A percentile compares a stretch with the other conserved stretches of the same genome.
Conservation (phyloP, 2,329 filamentous ascomycete species). For the Ustulina deusta region DNA sequence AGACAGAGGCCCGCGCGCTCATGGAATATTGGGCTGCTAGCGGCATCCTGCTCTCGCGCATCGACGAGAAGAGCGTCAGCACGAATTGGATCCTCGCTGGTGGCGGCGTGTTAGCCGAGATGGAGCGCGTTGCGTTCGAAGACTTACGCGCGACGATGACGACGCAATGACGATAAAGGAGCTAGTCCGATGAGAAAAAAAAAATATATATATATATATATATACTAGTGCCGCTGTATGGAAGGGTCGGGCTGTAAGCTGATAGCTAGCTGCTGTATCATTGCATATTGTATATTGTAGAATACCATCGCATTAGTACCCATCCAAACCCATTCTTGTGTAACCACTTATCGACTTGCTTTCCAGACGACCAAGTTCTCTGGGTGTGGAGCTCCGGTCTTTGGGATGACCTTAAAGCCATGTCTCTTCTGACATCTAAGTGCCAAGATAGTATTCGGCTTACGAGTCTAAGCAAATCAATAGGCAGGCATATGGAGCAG, state of each 20-base stretch:
- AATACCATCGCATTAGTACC: constrained; percentile 31
- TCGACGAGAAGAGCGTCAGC: constrained; percentile 77
- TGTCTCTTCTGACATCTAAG: neutral
- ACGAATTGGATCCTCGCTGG: constrained; percentile 89
- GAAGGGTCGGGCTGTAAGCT: neutral
- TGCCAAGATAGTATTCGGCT: neutral
- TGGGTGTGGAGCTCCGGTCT: neutral
- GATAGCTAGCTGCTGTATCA: constrained; percentile 24
- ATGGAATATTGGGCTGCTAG: constrained; percentile 96
- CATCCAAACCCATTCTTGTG: constrained; percentile 18
- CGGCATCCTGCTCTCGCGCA: constrained; percentile 77
- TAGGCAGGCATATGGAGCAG: neutral
- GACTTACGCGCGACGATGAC: constrained; percentile 41
- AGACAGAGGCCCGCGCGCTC: constrained; percentile 78
- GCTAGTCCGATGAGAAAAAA: neutral
- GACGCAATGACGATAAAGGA: constrained; percentile 14
- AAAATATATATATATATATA: too few relatives aligned
- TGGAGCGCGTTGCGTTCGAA: constrained; percentile 74
- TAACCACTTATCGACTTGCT: neutral
- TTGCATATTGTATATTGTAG: constrained; percentile 38
- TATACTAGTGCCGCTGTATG: neutral
- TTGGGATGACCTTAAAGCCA: neutral
- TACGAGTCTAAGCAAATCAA: neutral
- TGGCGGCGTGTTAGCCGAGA: constrained; percentile 82
- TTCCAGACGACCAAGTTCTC: neutral